Evolutionary conservation across 1,139 yeast genomes (phyloP), one percentile per base, ranked within the genome.

Genomic region (Eremothecium cymbalariae): DNA sequence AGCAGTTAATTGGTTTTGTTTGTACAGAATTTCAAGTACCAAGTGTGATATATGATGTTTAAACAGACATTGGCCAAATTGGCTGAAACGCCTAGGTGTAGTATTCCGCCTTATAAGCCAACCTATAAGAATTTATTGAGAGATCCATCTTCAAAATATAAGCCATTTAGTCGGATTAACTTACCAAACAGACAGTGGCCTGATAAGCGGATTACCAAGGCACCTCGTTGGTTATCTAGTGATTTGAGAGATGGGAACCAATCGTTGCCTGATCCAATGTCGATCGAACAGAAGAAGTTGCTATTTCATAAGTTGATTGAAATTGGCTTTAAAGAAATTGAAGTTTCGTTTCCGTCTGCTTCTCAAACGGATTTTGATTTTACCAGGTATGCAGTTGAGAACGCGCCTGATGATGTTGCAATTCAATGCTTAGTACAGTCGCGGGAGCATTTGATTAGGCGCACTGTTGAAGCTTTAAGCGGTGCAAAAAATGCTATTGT

Each of bases 231-330:
- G 97, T 72, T 90, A 37, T 82, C 95, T 6, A 90, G 97, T 2
- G 97, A 90, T 59, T 71, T 90, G 51, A 74, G 97, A 60, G 98
- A 90, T 58, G 98, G 98, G 38, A 90, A 90, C 65, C 97, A 90
- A 64, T 83, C 96, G 8, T 70, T 90, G 47, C 97, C 97, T 7
- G 97, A 90, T 62, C 97, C 97, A 35, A 90, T 90, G 97, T 72
- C 85, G 19, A 74, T 86, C 23, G 82, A 70, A 25, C 95, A 90
- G 60, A 90, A 90, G 65, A 84, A 84, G 59, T 81, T 73, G 47
- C 88, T 84, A 60, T 88, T 88, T 66, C 72, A 77, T 46, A 84
- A 86, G 59, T 68, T 90, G 40, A 66, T 88, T n/a, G 90, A 84
- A 25, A 66, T 86, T 32, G 97, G 97, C 0, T 90, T 86, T 67